phyloP scores from a whole-genome alignment of 2,329 filamentous ascomycete genomes.

The Sphaerulina musiva region DNA sequence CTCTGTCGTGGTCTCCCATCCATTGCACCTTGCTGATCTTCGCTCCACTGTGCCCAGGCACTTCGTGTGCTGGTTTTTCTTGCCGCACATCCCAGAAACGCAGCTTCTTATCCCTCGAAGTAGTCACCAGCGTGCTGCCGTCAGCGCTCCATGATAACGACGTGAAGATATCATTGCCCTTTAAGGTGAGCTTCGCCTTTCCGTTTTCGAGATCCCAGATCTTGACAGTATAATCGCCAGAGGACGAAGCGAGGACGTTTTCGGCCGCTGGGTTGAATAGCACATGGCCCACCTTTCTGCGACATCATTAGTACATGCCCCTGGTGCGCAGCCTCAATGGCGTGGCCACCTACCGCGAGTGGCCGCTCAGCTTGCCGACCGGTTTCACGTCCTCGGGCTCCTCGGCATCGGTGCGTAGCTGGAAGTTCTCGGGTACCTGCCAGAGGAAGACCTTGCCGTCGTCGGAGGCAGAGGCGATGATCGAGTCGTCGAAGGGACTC shows the following conservation, averaged over 20 bases:
- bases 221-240: conserved; percentile 91
- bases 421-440: conserved; percentile 85
- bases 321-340: not conserved
- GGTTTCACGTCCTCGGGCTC: conserved; percentile 77
- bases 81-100: conserved; percentile 96
- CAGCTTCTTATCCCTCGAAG: conserved; percentile 95
- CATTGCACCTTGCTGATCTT: conserved; percentile 97
- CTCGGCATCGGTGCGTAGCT: conserved; percentile 74
- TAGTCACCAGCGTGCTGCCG: conserved; percentile 80
- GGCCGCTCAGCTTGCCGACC: conserved; percentile 72
- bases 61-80: conserved; percentile 78
- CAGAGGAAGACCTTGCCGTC: conserved; percentile 96
- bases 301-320: conserved; percentile 22
- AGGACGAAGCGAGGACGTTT: conserved; percentile 89
- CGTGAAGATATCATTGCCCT: conserved; percentile 87
- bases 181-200: conserved; percentile 66
- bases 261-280: conserved; percentile 95
- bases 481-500: conserved; percentile 91
- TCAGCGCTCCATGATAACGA: conserved; percentile 92
- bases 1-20: conserved; percentile 93
- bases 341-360: conserved; percentile 61
- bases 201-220: conserved; percentile 87
- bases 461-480: conserved; percentile 90
- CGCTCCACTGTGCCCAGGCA: conserved; percentile 77
- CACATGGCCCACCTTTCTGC: conserved; percentile 93